These are phyloP conservation scores for Lagenidium sp. DNA, from an alignment of 352 stramenopile species.

Conservation along the genomic window DNA sequence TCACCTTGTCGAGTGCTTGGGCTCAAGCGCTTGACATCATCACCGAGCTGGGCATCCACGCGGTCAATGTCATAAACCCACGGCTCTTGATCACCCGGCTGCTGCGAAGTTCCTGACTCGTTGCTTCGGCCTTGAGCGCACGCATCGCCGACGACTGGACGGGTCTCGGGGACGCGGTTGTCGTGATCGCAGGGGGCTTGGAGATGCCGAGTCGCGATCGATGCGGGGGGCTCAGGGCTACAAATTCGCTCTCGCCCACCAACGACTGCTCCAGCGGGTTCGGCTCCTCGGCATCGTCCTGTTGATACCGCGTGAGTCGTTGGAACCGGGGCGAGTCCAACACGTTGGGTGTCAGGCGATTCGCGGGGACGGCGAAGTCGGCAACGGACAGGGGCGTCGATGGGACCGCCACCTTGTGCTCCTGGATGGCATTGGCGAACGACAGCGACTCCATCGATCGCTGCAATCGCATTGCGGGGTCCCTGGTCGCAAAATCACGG, in stretches of 20 bases:
- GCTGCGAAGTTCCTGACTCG: slow-evolving; percentile 20
- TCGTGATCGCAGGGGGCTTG: slow-evolving; percentile 19
- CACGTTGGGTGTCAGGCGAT: slow-evolving; percentile 14
- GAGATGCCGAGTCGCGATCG: neutral
- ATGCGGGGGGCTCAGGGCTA: slow-evolving; percentile 25
- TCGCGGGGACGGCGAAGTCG: slow-evolving; percentile 33
- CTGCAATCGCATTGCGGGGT: neutral
- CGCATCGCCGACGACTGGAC: too few species aligned
- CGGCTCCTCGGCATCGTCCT: slow-evolving; percentile 14
- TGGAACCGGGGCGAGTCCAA: slow-evolving; percentile 32
- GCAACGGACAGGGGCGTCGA: slow-evolving; percentile 51
- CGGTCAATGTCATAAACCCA: slow-evolving; percentile 62
- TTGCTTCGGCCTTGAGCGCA: too few species aligned
- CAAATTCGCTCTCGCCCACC: slow-evolving; percentile 57
- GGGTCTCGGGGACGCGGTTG: slow-evolving; percentile 24
- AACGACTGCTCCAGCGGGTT: slow-evolving; percentile 49
- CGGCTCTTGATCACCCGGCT: slow-evolving; percentile 73
- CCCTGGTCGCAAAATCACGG: neutral
- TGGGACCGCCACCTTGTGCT: neutral
- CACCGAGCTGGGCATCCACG: slow-evolving; percentile 8
- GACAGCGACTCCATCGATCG: slow-evolving; percentile 5
- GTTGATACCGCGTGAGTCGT: slow-evolving; percentile 25
- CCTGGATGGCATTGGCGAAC: neutral
- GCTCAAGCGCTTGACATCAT: too few species aligned
- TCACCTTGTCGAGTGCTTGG: too few species aligned